Conservation (phyloP, 192 early-diverging fungal species). For the Umbelopsis isabellina region DNA sequence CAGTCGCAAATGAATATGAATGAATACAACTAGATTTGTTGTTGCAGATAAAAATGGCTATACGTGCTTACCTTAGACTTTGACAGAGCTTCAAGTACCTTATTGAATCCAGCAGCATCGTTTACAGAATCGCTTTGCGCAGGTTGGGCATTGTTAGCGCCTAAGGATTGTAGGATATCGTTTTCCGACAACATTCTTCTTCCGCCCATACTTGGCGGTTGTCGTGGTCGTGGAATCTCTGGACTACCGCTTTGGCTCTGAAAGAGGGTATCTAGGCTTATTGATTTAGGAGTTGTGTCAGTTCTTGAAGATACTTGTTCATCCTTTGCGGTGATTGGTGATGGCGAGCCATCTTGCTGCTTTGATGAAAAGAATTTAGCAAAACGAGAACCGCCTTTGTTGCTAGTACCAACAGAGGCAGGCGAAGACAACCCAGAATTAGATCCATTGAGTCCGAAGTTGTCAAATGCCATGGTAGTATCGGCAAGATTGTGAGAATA, state of each 20-base stretch:
- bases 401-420: conserved; percentile 44
- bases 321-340: not conserved
- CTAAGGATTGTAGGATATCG: conserved; percentile 55
- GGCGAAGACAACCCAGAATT: conserved; percentile 27
- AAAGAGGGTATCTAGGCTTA: conserved; percentile 54
- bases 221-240: not conserved
- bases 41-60: not conserved
- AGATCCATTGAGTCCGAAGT: conserved; percentile 8
- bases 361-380: conserved; percentile 60
- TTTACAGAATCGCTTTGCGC: conserved; percentile 29
- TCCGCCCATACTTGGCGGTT: not conserved
- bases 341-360: conserved; percentile 35
- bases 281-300: conserved; percentile 25
- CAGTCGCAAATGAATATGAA: not conserved
- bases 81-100: conserved; percentile 56
- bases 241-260: conserved; percentile 36
- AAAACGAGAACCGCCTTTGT: conserved; percentile 59
- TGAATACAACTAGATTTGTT: not conserved
- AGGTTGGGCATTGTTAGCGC: conserved; percentile 27
- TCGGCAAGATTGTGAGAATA: not conserved
- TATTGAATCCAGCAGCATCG: conserved; percentile 56
- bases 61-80: conserved; percentile 44
- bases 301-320: not conserved
- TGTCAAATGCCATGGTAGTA: conserved; percentile 12
- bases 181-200: conserved; percentile 55